Base-by-base conservation (phyloP, 768 basidiomycete species). In the Russula emetica region DNA sequence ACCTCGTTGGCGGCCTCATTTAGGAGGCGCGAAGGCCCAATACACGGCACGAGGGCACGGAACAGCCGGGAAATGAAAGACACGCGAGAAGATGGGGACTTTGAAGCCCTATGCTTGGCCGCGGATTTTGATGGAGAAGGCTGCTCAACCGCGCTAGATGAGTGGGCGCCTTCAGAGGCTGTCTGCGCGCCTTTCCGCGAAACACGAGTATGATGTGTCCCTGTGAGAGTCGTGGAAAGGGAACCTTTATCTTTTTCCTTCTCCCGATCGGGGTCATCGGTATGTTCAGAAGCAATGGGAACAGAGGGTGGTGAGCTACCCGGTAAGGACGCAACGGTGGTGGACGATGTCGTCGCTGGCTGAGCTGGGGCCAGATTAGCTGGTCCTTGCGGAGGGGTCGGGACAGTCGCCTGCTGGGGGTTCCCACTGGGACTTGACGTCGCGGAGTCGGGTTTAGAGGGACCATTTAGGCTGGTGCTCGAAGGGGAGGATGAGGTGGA, bases 21-120 rank as follows among this genome's bases (percentile, higher is more conserved):
- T n/a, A 79, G 69, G 63, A 75, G 75, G 45, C 76, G 71, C 22
- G 79, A 82, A 24, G 83, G 78, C n/a, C 81, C 78, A 53, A 87
- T 75, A 64, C 88, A 90, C 38, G 88, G 88, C 55, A 89, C 79
- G 58, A 90, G 79, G 64, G 81, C 79, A 66, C 78, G 82, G 57
- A 89, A 71, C 62, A 90, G 75, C 71, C 79, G 83, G 57, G 82
- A 80, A 63, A 87, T 73, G 69, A 88, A 80, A 26, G 85, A 83
- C 58, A 79, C 54, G 76, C 76, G 80, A 68, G 71, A 71, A 70
- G 57, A 70, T 62, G 66, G 75, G 71, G 71, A 68, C 10, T 61
- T 70, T 69, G 58, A 66, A 69, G 14, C 68, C 68, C 57, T 63
- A 63, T 60, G 64, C 22, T 67, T 68, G 54, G 45, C 66, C 52